These are phyloP conservation scores for Sordariomycetes sp. DNA, from an alignment of 2,329 filamentous ascomycete genomes.

Conservation along the genomic window DNA sequence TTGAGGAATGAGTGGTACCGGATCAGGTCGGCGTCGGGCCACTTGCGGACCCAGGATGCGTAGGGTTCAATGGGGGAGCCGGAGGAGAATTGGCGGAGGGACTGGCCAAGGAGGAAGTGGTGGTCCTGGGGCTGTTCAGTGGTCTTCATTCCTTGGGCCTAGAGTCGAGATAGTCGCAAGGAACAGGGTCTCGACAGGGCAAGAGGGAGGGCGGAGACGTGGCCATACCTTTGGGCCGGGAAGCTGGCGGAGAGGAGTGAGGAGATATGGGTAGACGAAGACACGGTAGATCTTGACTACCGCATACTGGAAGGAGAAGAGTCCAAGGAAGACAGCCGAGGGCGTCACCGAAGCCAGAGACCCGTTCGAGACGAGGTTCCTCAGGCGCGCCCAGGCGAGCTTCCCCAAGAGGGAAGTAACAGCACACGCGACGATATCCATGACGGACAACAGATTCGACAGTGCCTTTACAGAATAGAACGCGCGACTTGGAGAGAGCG, in stretches of 20 bases:
- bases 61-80: slow-evolving; percentile 12
- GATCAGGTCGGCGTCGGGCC: slow-evolving; percentile 14
- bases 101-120: slow-evolving; percentile 24
- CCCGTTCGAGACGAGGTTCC: background rate
- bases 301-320: slow-evolving; percentile 2
- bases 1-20: slow-evolving; percentile 15
- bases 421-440: background rate
- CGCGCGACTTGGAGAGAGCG: background rate
- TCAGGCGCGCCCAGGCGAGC: background rate
- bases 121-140: slow-evolving; percentile 17
- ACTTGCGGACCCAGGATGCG: slow-evolving; percentile 13
- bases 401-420: background rate
- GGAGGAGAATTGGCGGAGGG: slow-evolving; percentile 16
- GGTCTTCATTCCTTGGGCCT: background rate
- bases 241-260: slow-evolving; percentile 28
- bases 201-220: background rate
- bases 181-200: background rate
- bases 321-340: background rate
- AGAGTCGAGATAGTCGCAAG: too few species aligned
- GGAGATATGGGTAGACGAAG: slow-evolving; percentile 25
- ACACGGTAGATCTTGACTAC: slow-evolving; percentile 14
- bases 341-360: background rate
- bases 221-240: slow-evolving; percentile 25
- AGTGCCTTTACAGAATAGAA: background rate
- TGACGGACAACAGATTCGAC: background rate